Percentiles rank a stretch among this genome's conserved stretches.
phyloP scores from a whole-genome alignment of 2,329 filamentous ascomycete genomes.

The Teratosphaeria pseudoeucalypti region DNA sequence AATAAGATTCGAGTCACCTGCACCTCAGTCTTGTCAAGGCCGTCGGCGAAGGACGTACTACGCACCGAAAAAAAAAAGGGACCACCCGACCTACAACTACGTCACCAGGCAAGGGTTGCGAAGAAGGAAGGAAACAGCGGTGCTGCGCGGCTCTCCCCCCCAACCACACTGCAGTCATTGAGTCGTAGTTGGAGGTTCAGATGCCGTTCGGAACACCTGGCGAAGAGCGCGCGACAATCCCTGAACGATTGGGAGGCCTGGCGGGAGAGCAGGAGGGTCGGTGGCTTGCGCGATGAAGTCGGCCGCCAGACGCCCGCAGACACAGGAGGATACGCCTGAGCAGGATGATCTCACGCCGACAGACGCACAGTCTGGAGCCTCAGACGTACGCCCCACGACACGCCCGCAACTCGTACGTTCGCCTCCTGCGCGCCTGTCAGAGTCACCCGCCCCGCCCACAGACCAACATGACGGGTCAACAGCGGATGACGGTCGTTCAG shows the following conservation, averaged over 20 bases:
- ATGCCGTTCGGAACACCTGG: neutral
- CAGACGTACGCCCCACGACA: neutral
- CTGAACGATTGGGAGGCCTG: neutral
- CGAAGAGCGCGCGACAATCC: neutral
- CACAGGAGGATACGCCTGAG: constrained; percentile 3
- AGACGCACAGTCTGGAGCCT: neutral
- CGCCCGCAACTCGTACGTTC: constrained; percentile 4
- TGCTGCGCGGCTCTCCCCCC: neutral
- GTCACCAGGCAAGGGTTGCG: neutral
- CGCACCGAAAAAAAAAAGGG: neutral
- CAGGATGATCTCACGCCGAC: neutral
- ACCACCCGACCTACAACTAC: neutral
- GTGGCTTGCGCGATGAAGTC: constrained; percentile 4
- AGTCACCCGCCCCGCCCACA: constrained; percentile 2
- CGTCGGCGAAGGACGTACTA: neutral
- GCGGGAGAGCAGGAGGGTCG: neutral
- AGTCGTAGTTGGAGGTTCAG: neutral
- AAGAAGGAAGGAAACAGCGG: neutral
- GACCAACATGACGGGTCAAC: neutral
- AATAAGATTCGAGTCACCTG: too few relatives aligned
- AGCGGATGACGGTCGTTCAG: neutral
- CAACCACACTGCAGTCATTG: neutral
- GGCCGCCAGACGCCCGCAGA: neutral
- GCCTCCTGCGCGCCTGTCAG: constrained; percentile 6
- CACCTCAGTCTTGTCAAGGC: neutral